Percentiles rank a stretch among this genome's conserved stretches.
phyloP scores from a whole-genome alignment of 169 alveolate genomes.

The Babesia ovata region DNA sequence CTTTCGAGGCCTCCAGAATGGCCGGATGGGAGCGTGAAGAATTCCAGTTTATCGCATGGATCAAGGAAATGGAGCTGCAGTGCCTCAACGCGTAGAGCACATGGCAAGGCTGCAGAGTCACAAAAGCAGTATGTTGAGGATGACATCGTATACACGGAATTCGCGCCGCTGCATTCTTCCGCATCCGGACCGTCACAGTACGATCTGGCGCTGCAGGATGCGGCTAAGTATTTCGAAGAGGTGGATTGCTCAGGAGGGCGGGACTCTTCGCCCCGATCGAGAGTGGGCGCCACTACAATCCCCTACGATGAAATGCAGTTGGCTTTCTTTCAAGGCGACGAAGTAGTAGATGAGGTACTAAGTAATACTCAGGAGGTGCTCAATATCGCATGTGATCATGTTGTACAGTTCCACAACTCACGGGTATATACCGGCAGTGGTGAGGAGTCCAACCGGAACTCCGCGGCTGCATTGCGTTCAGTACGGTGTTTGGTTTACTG shows the following conservation, averaged over 20 bases:
- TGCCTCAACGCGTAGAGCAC: not conserved
- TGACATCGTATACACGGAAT: constrained; percentile 3
- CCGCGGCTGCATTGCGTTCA: constrained; percentile 47
- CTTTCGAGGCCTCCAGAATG: not conserved
- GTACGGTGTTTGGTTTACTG: constrained; percentile 46
- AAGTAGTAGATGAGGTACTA: constrained; percentile 20
- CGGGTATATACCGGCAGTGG: not conserved
- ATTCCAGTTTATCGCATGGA: not conserved
- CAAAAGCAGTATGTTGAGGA: constrained; percentile 25
- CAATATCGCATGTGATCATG: constrained; percentile 14
- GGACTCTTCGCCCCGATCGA: not conserved
- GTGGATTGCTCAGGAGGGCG: constrained; percentile 29
- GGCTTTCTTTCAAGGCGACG: constrained; percentile 51
- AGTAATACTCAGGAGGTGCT: constrained; percentile 12
- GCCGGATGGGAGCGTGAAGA: not conserved
- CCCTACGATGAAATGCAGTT: constrained; percentile 45
- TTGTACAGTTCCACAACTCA: constrained; percentile 35
- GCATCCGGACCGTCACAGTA: constrained; percentile 18
- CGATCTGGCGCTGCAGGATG: constrained; percentile 15
- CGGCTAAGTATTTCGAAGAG: constrained; percentile 10
- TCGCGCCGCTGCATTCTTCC: not conserved
- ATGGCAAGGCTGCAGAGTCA: not conserved
- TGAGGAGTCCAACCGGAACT: constrained; percentile 26
- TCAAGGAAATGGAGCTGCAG: not conserved
- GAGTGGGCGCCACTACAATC: not conserved